phyloP scores from a whole-genome alignment of 1,139 yeast genomes.

The Diutina ranongensis region DNA sequence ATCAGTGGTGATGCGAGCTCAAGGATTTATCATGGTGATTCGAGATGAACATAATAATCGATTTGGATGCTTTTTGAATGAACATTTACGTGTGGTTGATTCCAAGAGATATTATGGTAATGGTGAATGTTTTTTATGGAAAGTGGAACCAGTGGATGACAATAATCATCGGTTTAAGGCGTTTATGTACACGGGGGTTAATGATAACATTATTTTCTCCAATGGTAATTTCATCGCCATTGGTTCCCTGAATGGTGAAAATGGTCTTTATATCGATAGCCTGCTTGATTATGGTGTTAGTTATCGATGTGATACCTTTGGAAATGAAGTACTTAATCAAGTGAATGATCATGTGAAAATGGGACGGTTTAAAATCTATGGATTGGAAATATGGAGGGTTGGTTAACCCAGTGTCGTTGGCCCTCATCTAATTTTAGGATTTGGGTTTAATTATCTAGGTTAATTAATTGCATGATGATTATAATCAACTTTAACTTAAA shows the following conservation, averaged over 20 bases:
- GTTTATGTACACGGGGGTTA: conserved; percentile 79
- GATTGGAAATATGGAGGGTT: conserved; percentile 80
- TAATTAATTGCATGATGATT: neutral
- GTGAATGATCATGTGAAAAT: conserved; percentile 13
- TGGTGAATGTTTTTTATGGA: conserved; percentile 94
- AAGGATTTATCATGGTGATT: conserved; percentile 64
- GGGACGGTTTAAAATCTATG: conserved; percentile 59
- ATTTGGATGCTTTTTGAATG: conserved; percentile 83
- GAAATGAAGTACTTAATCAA: conserved; percentile 57
- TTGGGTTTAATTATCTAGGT: no score
- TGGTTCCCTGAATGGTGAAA: conserved; percentile 87
- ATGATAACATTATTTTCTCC: conserved; percentile 78
- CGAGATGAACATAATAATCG: conserved; percentile 49
- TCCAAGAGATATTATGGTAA: conserved; percentile 76
- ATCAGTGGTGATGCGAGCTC: conserved; percentile 20
- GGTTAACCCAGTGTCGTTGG: no score
- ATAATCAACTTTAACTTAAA: no score
- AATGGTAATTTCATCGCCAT: conserved; percentile 67
- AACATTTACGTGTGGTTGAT: conserved; percentile 57
- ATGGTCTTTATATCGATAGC: conserved; percentile 83
- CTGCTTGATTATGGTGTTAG: conserved; percentile 68
- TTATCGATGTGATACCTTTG: conserved; percentile 73
- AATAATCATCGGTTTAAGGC: conserved; percentile 48
- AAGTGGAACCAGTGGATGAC: conserved; percentile 31
- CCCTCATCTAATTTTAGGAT: no score